These are phyloP conservation scores for Blastocystis sp. DNA, from an alignment of 352 stramenopile genomes.

Conservation along the genomic window DNA sequence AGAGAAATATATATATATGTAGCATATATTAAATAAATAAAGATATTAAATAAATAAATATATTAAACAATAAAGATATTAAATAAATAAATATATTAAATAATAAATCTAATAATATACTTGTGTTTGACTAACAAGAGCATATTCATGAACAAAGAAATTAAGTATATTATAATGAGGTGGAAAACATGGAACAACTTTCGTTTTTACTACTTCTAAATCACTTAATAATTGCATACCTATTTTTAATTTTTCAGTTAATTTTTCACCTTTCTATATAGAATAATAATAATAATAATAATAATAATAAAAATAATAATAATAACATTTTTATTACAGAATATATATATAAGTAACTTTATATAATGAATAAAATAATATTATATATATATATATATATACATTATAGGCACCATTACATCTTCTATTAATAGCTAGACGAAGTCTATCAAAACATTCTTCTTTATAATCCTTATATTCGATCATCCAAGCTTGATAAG, in stretches of 20 bases:
- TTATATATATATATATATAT: too few species aligned
- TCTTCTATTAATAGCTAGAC: background rate
- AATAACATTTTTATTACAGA: too few species aligned
- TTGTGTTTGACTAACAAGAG: slow-evolving; percentile 6
- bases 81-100: too few species aligned
- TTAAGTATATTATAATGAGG: slow-evolving; percentile 11
- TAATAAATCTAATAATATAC: too few species aligned
- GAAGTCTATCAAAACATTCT: slow-evolving; percentile 5
- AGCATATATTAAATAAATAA: too few species aligned
- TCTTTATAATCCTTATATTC: slow-evolving; percentile 10
- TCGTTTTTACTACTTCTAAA: background rate
- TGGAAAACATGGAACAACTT: slow-evolving; percentile 18
- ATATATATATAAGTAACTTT: too few species aligned
- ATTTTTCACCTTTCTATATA: background rate
- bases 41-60: too few species aligned
- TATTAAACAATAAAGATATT: too few species aligned
- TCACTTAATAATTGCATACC: slow-evolving; percentile 16
- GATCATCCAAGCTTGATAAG: background rate
- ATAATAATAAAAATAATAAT: too few species aligned
- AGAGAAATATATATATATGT: background rate
- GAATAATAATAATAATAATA: background rate
- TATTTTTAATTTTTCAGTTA: slow-evolving; percentile 19
- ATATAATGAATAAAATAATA: too few species aligned
- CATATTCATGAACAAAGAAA: slow-evolving; percentile 23
- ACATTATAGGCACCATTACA: slow-evolving; percentile 17